Conservation (phyloP, 129 eudicot genomes). For the Oenanthe sinensis region DNA sequence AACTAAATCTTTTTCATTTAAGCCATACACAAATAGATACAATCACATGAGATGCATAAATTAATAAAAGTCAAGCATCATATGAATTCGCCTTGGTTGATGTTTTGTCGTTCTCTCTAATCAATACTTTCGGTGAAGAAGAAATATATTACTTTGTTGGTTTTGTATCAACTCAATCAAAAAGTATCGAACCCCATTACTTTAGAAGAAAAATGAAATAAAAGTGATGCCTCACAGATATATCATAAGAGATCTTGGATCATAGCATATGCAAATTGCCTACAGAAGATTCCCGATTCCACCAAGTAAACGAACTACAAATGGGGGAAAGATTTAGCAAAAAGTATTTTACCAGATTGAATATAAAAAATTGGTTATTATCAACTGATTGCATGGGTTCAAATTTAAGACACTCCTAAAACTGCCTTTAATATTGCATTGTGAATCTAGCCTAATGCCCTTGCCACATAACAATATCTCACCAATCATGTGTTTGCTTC, state of each 20-base stretch:
- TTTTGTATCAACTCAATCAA: too few relatives aligned
- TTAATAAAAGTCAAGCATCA: neutral
- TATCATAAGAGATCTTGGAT: neutral
- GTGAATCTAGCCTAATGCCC: neutral
- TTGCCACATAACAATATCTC: neutral
- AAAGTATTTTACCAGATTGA: neutral
- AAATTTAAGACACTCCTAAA: neutral
- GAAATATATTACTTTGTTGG: too few relatives aligned
- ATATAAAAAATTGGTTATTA: neutral
- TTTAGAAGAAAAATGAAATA: too few relatives aligned
- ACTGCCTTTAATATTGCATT: neutral
- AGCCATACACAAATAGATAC: neutral
- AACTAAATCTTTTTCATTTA: neutral
- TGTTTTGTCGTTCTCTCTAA: too few relatives aligned
- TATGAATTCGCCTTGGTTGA: neutral
- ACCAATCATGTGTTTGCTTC: neutral
- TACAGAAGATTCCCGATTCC: neutral
- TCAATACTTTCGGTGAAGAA: too few relatives aligned
- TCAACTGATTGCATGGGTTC: neutral
- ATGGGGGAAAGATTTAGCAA: neutral
- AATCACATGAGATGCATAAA: neutral
- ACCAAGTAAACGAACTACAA: neutral
- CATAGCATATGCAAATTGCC: neutral
- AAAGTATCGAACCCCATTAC: too few relatives aligned
- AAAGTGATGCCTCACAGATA: too few relatives aligned